A percentile compares a stretch with the other conserved stretches of the same genome.
These are phyloP conservation scores for Flaveria trinervia DNA, from an alignment of 129 eudicot species.

Conservation along the genomic window DNA sequence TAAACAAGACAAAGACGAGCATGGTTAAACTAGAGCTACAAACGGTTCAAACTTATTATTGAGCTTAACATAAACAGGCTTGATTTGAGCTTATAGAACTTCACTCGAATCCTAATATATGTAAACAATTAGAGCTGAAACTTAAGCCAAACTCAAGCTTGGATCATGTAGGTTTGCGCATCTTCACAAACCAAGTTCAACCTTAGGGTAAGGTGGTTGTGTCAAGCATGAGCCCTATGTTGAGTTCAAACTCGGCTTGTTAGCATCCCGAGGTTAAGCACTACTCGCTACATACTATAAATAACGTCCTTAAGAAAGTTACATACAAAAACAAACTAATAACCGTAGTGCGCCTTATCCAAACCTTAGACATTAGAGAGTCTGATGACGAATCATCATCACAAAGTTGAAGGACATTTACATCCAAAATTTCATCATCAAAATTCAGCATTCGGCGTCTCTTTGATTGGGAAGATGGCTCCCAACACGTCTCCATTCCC, in stretches of 20 bases:
- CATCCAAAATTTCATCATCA: conserved; percentile 49
- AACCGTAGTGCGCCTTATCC: neutral
- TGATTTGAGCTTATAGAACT: neutral
- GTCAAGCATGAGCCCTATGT: neutral
- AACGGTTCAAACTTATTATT: neutral
- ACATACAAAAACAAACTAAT: neutral
- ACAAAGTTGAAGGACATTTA: conserved; percentile 45
- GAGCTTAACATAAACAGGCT: neutral
- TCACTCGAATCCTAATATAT: neutral
- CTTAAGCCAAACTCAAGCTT: neutral
- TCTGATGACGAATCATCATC: conserved; percentile 47
- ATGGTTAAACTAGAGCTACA: conserved; percentile 19
- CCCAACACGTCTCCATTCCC: conserved; percentile 45
- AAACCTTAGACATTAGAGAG: conserved; percentile 72
- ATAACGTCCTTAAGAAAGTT: neutral
- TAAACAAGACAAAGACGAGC: conserved; percentile 30
- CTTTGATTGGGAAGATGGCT: conserved; percentile 61
- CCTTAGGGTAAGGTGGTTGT: neutral
- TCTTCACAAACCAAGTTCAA: neutral
- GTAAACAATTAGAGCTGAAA: neutral
- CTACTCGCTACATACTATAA: neutral
- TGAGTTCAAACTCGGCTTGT: neutral
- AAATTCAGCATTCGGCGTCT: conserved; percentile 84
- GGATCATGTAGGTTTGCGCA: neutral
- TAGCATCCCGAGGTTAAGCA: neutral